phyloP scores from a whole-genome alignment of 805 yeast genomes.

The Schwanniomyces sp. region DNA sequence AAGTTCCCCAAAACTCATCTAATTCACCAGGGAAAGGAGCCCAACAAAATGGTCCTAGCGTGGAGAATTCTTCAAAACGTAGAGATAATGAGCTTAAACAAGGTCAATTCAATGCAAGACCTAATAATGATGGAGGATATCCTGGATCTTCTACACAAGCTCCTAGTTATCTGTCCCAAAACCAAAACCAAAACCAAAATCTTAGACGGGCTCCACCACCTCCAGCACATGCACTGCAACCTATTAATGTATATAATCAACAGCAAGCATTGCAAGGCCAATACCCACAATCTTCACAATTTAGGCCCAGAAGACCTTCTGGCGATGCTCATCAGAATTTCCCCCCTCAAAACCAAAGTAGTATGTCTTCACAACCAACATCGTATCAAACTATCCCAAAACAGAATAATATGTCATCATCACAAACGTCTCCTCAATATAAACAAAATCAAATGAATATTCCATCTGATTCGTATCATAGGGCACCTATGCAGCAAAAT shows the following conservation, averaged over 20 bases:
- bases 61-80: neutral
- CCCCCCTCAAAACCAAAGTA: slow-evolving; percentile 3
- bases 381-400: neutral
- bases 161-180: neutral
- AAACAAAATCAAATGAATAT: neutral
- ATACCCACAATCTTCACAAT: neutral
- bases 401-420: slow-evolving; percentile 2
- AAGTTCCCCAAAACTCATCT: neutral
- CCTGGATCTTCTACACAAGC: neutral
- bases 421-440: slow-evolving; percentile 3
- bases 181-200: too few relatives aligned
- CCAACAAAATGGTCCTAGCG: neutral
- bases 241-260: slow-evolving; percentile 2
- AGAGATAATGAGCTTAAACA: neutral
- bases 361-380: slow-evolving; percentile 7
- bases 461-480: slow-evolving; percentile 1
- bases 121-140: neutral
- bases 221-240: slow-evolving; percentile 11
- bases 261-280: neutral
- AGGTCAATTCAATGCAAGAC: neutral
- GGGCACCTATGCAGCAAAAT: slow-evolving; percentile 11
- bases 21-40: neutral
- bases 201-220: slow-evolving; percentile 1
- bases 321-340: neutral
- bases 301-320: neutral